Evolutionary conservation across 2,329 filamentous ascomycete species (phyloP).

Genomic region (Penicillium sclerotigenum): DNA sequence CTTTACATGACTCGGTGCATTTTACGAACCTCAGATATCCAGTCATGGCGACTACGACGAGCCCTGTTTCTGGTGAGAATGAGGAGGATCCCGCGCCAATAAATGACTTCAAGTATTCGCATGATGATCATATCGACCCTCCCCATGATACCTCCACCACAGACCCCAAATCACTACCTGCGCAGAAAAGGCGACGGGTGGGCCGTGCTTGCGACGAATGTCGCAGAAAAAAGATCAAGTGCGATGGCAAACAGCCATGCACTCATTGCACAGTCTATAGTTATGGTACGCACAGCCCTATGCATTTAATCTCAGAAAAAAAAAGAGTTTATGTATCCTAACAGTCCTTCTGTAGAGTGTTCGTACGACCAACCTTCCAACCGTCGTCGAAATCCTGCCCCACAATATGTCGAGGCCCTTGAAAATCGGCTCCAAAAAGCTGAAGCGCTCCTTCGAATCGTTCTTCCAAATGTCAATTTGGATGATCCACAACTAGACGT

Average conservation of each 20-base stretch:
- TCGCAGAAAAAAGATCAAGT: slow-evolving; percentile 82
- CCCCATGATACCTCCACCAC: slow-evolving; percentile 23
- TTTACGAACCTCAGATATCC: slow-evolving; percentile 8
- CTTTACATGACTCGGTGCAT: slow-evolving; percentile 24
- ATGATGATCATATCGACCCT: slow-evolving; percentile 15
- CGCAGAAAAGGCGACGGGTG: slow-evolving; percentile 74
- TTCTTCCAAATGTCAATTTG: slow-evolving; percentile 80
- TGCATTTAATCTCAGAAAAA: not conserved
- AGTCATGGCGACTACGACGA: slow-evolving; percentile 28
- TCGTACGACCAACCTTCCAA: slow-evolving; percentile 96
- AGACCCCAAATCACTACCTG: slow-evolving; percentile 46
- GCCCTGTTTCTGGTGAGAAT: slow-evolving; percentile 27
- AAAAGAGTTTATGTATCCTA: slow-evolving; percentile 8
- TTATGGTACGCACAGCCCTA: slow-evolving; percentile 66
- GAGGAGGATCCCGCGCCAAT: slow-evolving; percentile 29
- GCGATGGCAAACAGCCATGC: slow-evolving; percentile 80
- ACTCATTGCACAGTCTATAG: slow-evolving; percentile 98
- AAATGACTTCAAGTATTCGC: slow-evolving; percentile 14
- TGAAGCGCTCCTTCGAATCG: slow-evolving; percentile 72
- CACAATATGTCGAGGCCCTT: slow-evolving; percentile 87
- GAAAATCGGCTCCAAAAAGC: slow-evolving; percentile 80
- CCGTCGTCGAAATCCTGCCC: slow-evolving; percentile 81
- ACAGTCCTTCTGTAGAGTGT: slow-evolving; percentile 62
- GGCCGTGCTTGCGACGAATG: slow-evolving; percentile 81
- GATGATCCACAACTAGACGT: slow-evolving; percentile 81